Evolutionary conservation across 1,284 basidiomycete species (phyloP).

Genomic region (Pascua guehoae): DNA sequence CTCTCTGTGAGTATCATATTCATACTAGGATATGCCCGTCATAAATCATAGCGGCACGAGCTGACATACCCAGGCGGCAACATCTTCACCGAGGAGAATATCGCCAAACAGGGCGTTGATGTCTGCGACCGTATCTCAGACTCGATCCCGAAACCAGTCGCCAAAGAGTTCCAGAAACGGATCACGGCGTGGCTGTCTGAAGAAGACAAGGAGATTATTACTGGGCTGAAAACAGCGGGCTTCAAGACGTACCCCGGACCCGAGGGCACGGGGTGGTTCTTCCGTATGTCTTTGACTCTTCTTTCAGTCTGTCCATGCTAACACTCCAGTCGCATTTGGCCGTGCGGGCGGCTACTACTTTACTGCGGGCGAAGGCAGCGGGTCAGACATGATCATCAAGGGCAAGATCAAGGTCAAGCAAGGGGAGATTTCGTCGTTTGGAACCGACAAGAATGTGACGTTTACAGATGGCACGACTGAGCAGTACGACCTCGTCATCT

Average conservation of each 20-base stretch:
- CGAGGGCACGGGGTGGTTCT: slow-evolving; percentile 49
- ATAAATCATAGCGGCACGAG: slow-evolving; percentile 50
- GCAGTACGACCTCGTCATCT: slow-evolving; percentile 64
- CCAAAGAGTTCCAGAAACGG: slow-evolving; percentile 54
- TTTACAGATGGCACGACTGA: slow-evolving; percentile 65
- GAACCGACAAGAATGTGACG: slow-evolving; percentile 55
- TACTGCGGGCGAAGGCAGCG: slow-evolving; percentile 53
- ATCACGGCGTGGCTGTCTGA: slow-evolving; percentile 55
- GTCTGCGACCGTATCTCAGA: slow-evolving; percentile 56
- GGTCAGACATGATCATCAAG: slow-evolving; percentile 62
- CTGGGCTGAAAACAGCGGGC: slow-evolving; percentile 58
- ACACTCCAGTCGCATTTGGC: slow-evolving; percentile 36
- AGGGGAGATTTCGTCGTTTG: slow-evolving; percentile 54
- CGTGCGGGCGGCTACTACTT: slow-evolving; percentile 53
- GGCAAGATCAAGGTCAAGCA: slow-evolving; percentile 71
- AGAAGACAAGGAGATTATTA: slow-evolving; percentile 58
- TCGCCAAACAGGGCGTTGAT: slow-evolving; percentile 34
- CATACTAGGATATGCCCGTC: neutral
- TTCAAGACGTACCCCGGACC: slow-evolving; percentile 60
- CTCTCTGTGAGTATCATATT: slow-evolving; percentile 30
- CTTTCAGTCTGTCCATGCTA: neutral
- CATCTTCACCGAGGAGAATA: slow-evolving; percentile 8
- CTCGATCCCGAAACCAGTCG: slow-evolving; percentile 52
- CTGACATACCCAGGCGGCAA: slow-evolving; percentile 11
- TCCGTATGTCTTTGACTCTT: neutral